phyloP scores from a whole-genome alignment of 148 eudicot genomes.

The Pouteria glomerata region DNA sequence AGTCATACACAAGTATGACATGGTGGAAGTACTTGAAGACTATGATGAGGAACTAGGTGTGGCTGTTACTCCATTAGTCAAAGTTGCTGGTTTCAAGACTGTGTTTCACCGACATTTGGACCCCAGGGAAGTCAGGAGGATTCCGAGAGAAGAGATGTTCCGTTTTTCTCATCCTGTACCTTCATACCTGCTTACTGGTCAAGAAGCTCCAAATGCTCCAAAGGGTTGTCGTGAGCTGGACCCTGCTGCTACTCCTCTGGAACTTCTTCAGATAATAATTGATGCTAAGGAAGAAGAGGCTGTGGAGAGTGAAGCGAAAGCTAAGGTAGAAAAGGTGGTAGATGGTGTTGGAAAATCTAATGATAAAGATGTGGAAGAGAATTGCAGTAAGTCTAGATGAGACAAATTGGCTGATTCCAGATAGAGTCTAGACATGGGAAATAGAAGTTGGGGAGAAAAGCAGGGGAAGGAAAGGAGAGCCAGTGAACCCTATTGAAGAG shows the following conservation, averaged over 20 bases:
- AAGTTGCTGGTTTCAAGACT: conserved; percentile 68
- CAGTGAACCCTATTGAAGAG: neutral
- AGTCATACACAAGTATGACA: conserved; percentile 49
- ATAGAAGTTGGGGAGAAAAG: neutral
- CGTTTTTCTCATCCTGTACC: conserved; percentile 67
- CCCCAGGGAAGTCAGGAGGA: conserved; percentile 30
- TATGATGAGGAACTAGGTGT: conserved; percentile 42
- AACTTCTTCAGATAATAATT: conserved; percentile 40
- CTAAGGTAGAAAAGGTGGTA: neutral
- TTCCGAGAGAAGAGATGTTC: conserved; percentile 40
- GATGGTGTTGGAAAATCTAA: conserved; percentile 11
- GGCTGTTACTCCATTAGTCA: conserved; percentile 43
- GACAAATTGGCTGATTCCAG: neutral
- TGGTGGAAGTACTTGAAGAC: conserved; percentile 58
- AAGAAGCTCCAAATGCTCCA: conserved; percentile 37
- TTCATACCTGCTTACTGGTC: conserved; percentile 40
- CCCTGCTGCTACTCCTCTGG: conserved; percentile 59
- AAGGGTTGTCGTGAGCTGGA: conserved; percentile 63
- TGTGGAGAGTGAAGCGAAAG: conserved; percentile 8
- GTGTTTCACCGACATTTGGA: conserved; percentile 50
- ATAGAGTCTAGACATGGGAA: neutral
- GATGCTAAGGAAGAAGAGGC: conserved; percentile 22
- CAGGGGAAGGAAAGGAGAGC: neutral
- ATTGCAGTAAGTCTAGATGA: conserved; percentile 1
- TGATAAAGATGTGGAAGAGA: neutral